A percentile compares a stretch with the other conserved stretches of the same genome.
Evolutionary conservation across 345 rosid species (phyloP).

Genomic region (Iberis pinnata): DNA sequence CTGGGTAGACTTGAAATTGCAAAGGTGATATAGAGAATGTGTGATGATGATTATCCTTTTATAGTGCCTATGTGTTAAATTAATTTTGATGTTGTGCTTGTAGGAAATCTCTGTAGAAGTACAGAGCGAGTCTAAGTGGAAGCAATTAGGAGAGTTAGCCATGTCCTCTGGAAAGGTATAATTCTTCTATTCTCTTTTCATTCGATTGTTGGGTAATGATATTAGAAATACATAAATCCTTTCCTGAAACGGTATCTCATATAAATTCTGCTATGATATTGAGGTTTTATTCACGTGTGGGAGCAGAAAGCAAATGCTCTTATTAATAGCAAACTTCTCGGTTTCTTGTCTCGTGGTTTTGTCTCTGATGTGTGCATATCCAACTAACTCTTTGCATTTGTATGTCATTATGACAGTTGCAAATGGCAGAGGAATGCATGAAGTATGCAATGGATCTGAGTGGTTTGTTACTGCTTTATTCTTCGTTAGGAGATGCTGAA

Average conservation of each 20-base stretch:
- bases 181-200: conserved; percentile 8
- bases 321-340: background rate
- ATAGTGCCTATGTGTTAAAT: background rate
- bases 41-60: conserved; percentile 3
- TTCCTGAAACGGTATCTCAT: background rate
- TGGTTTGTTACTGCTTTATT: conserved; percentile 88
- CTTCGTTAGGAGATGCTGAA: conserved; percentile 94
- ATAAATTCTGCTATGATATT: conserved; percentile 2
- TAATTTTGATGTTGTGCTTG: conserved; percentile 12
- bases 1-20: conserved; percentile 92
- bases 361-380: background rate
- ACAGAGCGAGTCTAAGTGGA: conserved; percentile 93
- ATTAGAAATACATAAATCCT: background rate
- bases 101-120: conserved; percentile 84
- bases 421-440: conserved; percentile 99
- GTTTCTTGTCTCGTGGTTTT: conserved; percentile 6
- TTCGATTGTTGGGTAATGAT: background rate
- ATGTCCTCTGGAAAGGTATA: conserved; percentile 90
- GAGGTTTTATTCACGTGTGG: background rate
- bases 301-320: background rate
- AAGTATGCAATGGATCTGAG: conserved; percentile 85
- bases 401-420: conserved; percentile 52
- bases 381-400: conserved; percentile 15
- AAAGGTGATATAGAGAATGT: conserved; percentile 40
- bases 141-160: conserved; percentile 94